Percentiles rank a stretch among this genome's conserved stretches.
These are phyloP conservation scores for Porphyrellus cyaneotinctus DNA, from an alignment of 768 basidiomycete genomes.

Conservation along the genomic window DNA sequence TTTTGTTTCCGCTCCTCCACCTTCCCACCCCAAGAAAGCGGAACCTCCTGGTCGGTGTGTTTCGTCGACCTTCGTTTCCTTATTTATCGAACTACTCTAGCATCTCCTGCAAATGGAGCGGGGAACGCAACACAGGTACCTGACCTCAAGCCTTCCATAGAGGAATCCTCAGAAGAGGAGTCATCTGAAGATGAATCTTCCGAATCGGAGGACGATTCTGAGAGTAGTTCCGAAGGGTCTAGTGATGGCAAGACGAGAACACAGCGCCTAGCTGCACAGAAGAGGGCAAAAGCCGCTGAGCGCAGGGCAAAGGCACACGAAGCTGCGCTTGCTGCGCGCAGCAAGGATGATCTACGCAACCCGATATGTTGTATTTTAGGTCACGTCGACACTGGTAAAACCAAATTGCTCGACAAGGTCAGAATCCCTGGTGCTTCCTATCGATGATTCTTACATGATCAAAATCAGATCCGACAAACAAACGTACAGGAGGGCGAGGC, in stretches of 20 bases:
- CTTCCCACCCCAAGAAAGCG: not conserved
- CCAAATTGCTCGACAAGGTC: constrained; percentile 95
- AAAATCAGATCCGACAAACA: constrained; percentile 89
- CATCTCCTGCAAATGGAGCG: constrained; percentile 6
- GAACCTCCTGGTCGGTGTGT: constrained; percentile 12
- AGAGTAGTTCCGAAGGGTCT: constrained; percentile 35
- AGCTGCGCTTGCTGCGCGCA: constrained; percentile 80
- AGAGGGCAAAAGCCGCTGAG: constrained; percentile 81
- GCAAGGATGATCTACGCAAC: constrained; percentile 85
- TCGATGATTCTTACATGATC: constrained; percentile 2
- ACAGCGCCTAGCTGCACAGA: constrained; percentile 63
- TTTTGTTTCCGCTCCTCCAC: not conserved
- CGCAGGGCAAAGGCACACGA: constrained; percentile 76
- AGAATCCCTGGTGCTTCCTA: constrained; percentile 14
- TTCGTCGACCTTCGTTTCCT: not conserved
- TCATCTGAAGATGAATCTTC: constrained; percentile 42
- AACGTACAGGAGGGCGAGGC: constrained; percentile 99
- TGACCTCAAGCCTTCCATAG: constrained; percentile 25
- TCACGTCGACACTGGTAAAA: constrained; percentile 99
- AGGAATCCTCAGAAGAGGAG: constrained; percentile 30
- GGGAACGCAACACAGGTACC: constrained; percentile 24
- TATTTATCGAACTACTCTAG: constrained; percentile 1
- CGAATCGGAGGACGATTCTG: constrained; percentile 51
- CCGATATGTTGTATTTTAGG: constrained; percentile 99
- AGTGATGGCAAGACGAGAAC: constrained; percentile 66